Base-by-base conservation (phyloP, 257 asterid genomes). In the Lycium ferocissimum region DNA sequence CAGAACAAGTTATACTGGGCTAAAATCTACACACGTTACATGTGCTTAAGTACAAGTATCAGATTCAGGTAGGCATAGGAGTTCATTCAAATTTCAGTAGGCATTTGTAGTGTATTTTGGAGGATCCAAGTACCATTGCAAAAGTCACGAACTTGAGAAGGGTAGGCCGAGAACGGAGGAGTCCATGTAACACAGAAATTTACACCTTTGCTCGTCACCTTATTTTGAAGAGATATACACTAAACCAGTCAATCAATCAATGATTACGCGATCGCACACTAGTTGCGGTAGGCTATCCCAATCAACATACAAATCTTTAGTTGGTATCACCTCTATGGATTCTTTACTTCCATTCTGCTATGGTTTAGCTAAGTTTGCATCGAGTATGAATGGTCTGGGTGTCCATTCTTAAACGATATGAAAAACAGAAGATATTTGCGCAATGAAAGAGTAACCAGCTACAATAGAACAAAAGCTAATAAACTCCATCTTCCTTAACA, bases 21-120 rank as follows among this genome's bases (percentile, higher is more conserved):
- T 71, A 71, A 43, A 71, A 38, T 71, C 79, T 17, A 71, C 79
- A 40, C 51, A 40, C 5, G 9, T 38, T 69, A 70, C 22, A 71
- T 71, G 79, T 56, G 22, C 17, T 1, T 18, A 18, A 71, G 57
- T 71, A 71, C 35, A 71, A 71, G 33, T 18, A 43, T 71, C 57
- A 43, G 57, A 40, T 71, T 40, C 79, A 18, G 37, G 7, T 18
- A 71, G n/a, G 54, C 15, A 10, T 17, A 70, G 14, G 53, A 70
- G 22, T 15, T 15, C 22, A 3, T 3, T 65, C 33, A 70, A 70
- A 70, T 70, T 70, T 8, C 51, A 15, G 53, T 70, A 70, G 33
- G 78, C 78, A 17, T 18, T 70, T 70, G 78, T 5, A 38, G 7
- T 38, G 26, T 69, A 69, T 37, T 70, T 70, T 70, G 78, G 54